Evolutionary conservation across 2,329 filamentous ascomycete genomes (phyloP), one percentile per base, ranked within the genome.

Genomic region (Sarocladium oryzae): DNA sequence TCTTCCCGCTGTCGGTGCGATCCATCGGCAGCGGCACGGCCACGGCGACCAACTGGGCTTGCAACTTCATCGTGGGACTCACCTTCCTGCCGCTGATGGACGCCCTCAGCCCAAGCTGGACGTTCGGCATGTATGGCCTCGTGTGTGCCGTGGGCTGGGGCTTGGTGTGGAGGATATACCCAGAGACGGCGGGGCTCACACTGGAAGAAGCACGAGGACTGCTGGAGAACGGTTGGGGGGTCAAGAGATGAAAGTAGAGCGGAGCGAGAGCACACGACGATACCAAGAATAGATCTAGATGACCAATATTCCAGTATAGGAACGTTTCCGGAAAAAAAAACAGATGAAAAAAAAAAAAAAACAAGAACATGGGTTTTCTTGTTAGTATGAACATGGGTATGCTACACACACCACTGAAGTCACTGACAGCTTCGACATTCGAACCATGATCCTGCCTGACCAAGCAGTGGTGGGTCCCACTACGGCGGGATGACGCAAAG

Each of bases 21-120:
- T 84, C 84, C 4, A 68, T 89, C 1, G 88, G 88, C 24, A 88
- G 84, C 53, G 84, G 84, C 0, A 66, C 89, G 4, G 79, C 86
- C 2, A 92, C 91, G 7, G 85, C 84, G 4, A 95, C 88, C 6
- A 96, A 82, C 62, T 97, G 92, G 92, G 79, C 78, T 3, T 84
- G 86, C 21, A 97, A 97, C 64, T 93, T 95, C 54, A 66, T 93
- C 16, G 77, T 96, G 1, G 91, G 90, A 0, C 70, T 95, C 54
- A 93, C 89, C 0, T 97, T 97, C 61, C 64, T 97, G 60, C 89
- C 89, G 0, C 78, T 96, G 74, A 90, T 96, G 86, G 82, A 91
- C 54, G 67, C 73, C 9, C 63, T 95, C 56, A 85, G 81, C 5
- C 85, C 89, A 1, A 74, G 77, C 6, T 85, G 82, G 72, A 95